phyloP scores from a whole-genome alignment of 1,284 basidiomycete genomes.

The Apiotrichum siamense region DNA sequence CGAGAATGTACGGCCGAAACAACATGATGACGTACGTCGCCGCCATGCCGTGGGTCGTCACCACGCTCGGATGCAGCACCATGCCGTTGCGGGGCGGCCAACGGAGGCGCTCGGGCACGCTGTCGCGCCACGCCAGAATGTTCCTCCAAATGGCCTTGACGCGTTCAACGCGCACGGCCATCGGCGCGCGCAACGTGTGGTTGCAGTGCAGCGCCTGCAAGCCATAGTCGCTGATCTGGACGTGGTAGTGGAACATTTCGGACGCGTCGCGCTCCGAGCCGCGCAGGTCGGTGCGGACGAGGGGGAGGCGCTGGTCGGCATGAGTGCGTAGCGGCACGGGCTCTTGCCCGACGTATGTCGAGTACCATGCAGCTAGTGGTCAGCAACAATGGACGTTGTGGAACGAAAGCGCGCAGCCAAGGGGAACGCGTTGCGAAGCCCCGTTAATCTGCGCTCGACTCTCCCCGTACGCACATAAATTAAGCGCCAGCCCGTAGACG shows the following conservation, averaged over 20 bases:
- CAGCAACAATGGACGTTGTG: background rate
- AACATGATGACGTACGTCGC: constrained; percentile 22
- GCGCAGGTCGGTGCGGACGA: constrained; percentile 10
- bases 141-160: constrained; percentile 3
- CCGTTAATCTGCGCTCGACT: background rate
- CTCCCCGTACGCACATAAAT: constrained; percentile 17
- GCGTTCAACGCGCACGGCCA: constrained; percentile 9
- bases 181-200: constrained; percentile 16
- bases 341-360: constrained; percentile 19
- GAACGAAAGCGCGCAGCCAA: too few relatives aligned
- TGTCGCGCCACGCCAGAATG: constrained; percentile 12
- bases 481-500: constrained; percentile 14
- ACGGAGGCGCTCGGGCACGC: constrained; percentile 10
- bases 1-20: constrained; percentile 25
- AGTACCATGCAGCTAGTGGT: constrained; percentile 16
- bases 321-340: constrained; percentile 12
- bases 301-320: constrained; percentile 20
- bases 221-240: constrained; percentile 12
- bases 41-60: constrained; percentile 23
- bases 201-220: constrained; percentile 19
- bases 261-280: constrained; percentile 5
- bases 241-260: constrained; percentile 16
- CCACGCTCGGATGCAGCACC: constrained; percentile 14
- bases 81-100: constrained; percentile 16
- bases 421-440: too few relatives aligned